A percentile compares a stretch with the other conserved stretches of the same genome.
These are phyloP conservation scores for Torulaspora globosa DNA, from an alignment of 1,139 yeast species.

Conservation along the genomic window DNA sequence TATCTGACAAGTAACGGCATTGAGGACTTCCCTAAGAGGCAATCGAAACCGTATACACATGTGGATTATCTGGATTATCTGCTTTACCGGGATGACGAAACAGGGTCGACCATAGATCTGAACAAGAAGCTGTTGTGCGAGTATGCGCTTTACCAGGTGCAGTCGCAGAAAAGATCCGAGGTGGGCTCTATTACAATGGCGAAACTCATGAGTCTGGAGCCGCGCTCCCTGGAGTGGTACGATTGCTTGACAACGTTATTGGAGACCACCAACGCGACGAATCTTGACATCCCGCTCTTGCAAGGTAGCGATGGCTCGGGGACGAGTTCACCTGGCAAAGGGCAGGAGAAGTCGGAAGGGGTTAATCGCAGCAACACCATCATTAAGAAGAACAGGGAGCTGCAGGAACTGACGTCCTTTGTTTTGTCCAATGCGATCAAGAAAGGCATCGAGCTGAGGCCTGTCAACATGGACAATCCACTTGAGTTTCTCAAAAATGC, in stretches of 20 bases:
- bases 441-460: constrained; percentile 30
- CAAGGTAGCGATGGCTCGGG: constrained; percentile 1
- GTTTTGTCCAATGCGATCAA: constrained; percentile 31
- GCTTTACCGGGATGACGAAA: constrained; percentile 18
- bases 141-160: constrained; percentile 29
- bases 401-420: constrained; percentile 34
- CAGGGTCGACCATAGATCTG: constrained; percentile 24
- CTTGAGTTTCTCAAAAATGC: constrained; percentile 30
- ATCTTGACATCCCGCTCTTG: constrained; percentile 14
- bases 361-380: constrained; percentile 10
- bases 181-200: constrained; percentile 13
- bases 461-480: constrained; percentile 22
- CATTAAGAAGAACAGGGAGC: constrained; percentile 13
- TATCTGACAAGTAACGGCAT: constrained; percentile 21
- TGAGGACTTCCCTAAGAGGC: constrained; percentile 14
- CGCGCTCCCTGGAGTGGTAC: constrained; percentile 21
- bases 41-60: constrained; percentile 22
- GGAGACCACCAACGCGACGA: constrained; percentile 22
- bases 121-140: constrained; percentile 31
- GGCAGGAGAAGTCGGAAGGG: neutral
- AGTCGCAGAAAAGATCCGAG: constrained; percentile 15
- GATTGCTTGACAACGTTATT: constrained; percentile 17
- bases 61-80: constrained; percentile 28
- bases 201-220: constrained; percentile 15
- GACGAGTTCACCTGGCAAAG: constrained; percentile 1